Evolutionary conservation across 257 asterid species (phyloP), one percentile per base, ranked within the genome.

Genomic region (Schizonepeta tenuifolia): DNA sequence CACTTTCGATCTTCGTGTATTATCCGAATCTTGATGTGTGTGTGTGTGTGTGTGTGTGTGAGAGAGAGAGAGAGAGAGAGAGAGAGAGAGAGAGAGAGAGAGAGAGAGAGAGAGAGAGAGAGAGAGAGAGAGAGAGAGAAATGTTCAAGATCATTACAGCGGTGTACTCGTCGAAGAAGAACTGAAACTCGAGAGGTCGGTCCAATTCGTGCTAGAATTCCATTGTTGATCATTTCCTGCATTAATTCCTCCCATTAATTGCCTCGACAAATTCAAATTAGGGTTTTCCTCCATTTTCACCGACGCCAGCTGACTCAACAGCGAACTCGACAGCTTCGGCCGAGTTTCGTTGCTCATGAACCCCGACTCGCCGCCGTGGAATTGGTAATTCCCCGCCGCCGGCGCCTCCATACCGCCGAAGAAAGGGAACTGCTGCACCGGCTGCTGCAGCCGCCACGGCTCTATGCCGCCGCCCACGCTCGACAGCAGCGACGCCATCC

Each of bases 401-500:
- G 86, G 65, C 7, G 70, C 76, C 40, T 77, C 84, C 5, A 88
- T 10, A 15, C 93, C 90, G 0, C 88, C 87, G 24, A 89, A 66
- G 65, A 83, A 85, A 3, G 93, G 97, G 64, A 85, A 88, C 44
- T 88, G 90, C 64, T 79, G 86, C 31, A 75, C 41, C 60, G 76
- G 85, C 70, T 81, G 97, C 70, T 81, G 97, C 65, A 86, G 14
- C 69, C 89, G 73, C 96, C 96, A 90, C 57, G 80, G 91, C 68
- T 90, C 93, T 62, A 79, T 57, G 56, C 74, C 69, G 47, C 83
- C 76, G 9, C 83, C 82, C 1, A 72, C 58, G 18, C 83, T 51
- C 0, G 92, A 75, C 0, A 83, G 47, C 35, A 81, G 76, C 0
- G 90, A 81, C 14, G 82, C 72, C 76, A 79, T 41, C 9, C 86